Conservation (phyloP, 2,329 filamentous ascomycete genomes). For the Trichoderma breve region DNA sequence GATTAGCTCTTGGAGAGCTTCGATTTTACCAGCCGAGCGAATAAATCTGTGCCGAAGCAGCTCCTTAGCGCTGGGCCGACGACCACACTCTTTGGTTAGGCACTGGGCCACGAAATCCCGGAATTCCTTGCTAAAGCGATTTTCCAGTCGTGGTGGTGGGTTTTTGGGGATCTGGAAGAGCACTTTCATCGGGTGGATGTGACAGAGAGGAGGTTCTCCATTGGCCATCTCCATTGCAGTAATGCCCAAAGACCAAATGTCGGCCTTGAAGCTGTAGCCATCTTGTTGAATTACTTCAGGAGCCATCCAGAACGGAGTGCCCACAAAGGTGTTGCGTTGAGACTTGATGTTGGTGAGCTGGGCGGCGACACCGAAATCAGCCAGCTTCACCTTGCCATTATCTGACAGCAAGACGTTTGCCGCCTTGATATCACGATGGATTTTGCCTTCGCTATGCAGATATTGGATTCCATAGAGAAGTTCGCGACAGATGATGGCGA, state of each 20-base stretch:
- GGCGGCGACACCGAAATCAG: conserved; percentile 94
- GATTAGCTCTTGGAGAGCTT: conserved; percentile 83
- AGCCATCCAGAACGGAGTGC: conserved; percentile 97
- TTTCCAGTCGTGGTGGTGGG: conserved; percentile 78
- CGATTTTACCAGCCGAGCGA: conserved; percentile 79
- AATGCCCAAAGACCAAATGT: conserved; percentile 91
- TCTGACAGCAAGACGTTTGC: conserved; percentile 94
- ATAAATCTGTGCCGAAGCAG: conserved; percentile 88
- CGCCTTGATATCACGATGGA: conserved; percentile 95
- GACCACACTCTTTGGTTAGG: conserved; percentile 86
- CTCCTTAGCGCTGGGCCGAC: conserved; percentile 79
- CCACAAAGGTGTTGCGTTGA: conserved; percentile 94
- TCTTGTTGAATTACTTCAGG: conserved; percentile 91
- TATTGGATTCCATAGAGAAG: conserved; percentile 89
- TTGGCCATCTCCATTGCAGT: conserved; percentile 87
- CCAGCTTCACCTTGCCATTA: conserved; percentile 86
- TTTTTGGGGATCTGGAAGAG: conserved; percentile 90
- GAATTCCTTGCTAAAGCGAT: conserved; percentile 83
- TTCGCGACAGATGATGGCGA: conserved; percentile 91
- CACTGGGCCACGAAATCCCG: conserved; percentile 92
- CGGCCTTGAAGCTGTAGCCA: conserved; percentile 80
- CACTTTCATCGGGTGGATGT: conserved; percentile 90
- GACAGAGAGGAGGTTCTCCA: conserved; percentile 83
- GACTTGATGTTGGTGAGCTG: conserved; percentile 98
- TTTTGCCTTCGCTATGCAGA: conserved; percentile 89